Evolutionary conservation across 2,329 filamentous ascomycete species (phyloP).

Genomic region (Cladophialophora bantiana): DNA sequence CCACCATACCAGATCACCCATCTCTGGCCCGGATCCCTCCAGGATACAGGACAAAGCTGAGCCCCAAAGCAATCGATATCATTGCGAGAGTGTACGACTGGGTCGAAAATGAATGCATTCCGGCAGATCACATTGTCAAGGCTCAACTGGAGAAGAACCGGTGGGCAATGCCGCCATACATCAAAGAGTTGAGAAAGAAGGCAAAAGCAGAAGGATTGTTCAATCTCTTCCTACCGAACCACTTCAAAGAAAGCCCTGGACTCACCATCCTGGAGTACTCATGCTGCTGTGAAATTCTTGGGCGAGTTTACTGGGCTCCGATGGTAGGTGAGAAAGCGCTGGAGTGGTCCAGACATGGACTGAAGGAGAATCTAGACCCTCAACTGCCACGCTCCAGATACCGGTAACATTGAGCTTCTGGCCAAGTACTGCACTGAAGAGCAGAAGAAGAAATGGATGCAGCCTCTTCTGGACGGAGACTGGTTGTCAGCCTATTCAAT

Average conservation of each 20-base stretch:
- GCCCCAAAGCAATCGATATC: conserved; percentile 50
- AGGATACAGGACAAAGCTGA: conserved; percentile 34
- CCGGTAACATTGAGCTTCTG: conserved; percentile 85
- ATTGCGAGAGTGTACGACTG: conserved; percentile 75
- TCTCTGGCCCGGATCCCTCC: conserved; percentile 18
- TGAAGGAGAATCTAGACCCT: conserved; percentile 57
- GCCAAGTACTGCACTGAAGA: conserved; percentile 69
- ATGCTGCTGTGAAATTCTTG: conserved; percentile 86
- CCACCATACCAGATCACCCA: conserved; percentile 14
- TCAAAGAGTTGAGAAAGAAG: conserved; percentile 81
- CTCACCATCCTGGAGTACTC: conserved; percentile 90
- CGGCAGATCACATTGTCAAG: conserved; percentile 74
- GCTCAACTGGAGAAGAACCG: conserved; percentile 74
- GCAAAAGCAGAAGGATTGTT: conserved; percentile 78
- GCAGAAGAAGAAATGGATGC: conserved; percentile 73
- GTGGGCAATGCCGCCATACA: conserved; percentile 73
- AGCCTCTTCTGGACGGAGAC: conserved; percentile 74
- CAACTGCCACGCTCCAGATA: conserved; percentile 83
- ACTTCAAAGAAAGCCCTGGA: conserved; percentile 86
- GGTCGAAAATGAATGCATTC: conserved; percentile 85
- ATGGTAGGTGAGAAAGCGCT: conserved; percentile 46
- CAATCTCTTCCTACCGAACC: conserved; percentile 89
- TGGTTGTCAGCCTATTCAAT: conserved; percentile 82
- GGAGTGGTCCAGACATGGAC: not conserved
- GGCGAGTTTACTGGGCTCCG: conserved; percentile 68